These are phyloP conservation scores for Yamadazyma jaroonii DNA, from an alignment of 1,139 yeast genomes.

Conservation along the genomic window DNA sequence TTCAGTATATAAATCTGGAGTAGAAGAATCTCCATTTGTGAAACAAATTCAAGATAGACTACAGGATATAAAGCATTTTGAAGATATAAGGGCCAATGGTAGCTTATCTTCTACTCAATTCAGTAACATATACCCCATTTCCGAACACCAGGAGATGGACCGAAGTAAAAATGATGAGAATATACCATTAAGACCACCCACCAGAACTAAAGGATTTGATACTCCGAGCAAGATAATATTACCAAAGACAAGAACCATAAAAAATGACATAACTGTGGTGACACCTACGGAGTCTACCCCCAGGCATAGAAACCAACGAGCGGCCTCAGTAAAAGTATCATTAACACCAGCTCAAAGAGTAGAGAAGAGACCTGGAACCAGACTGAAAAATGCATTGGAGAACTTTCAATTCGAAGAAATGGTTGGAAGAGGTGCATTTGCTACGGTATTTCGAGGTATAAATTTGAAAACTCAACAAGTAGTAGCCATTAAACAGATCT, in stretches of 20 bases:
- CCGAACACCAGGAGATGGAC: slow-evolving; percentile 8
- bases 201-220: slow-evolving; percentile 2
- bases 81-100: slow-evolving; percentile 9
- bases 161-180: slow-evolving; percentile 12
- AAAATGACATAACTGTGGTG: slow-evolving; percentile 1
- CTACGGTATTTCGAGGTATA: slow-evolving; percentile 82
- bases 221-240: slow-evolving; percentile 10
- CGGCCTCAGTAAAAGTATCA: slow-evolving; percentile 41
- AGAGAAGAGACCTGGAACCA: slow-evolving; percentile 39
- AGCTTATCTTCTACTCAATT: slow-evolving; percentile 16
- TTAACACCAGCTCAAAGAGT: slow-evolving; percentile 54
- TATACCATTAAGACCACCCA: slow-evolving; percentile 4
- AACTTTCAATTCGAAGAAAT: slow-evolving; percentile 63
- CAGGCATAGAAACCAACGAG: slow-evolving; percentile 20
- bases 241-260: slow-evolving; percentile 6
- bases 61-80: slow-evolving; percentile 15
- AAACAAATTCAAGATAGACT: slow-evolving; percentile 20
- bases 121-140: slow-evolving; percentile 12
- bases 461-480: slow-evolving; percentile 64
- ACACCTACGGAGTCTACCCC: slow-evolving; percentile 14
- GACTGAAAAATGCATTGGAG: slow-evolving; percentile 44
- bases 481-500: slow-evolving; percentile 84
- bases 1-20: slow-evolving; percentile 9
- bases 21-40: slow-evolving; percentile 25
- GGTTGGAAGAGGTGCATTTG: slow-evolving; percentile 94